Evolutionary conservation across 169 alveolate species (phyloP).

Genomic region (Fabrea salina): DNA sequence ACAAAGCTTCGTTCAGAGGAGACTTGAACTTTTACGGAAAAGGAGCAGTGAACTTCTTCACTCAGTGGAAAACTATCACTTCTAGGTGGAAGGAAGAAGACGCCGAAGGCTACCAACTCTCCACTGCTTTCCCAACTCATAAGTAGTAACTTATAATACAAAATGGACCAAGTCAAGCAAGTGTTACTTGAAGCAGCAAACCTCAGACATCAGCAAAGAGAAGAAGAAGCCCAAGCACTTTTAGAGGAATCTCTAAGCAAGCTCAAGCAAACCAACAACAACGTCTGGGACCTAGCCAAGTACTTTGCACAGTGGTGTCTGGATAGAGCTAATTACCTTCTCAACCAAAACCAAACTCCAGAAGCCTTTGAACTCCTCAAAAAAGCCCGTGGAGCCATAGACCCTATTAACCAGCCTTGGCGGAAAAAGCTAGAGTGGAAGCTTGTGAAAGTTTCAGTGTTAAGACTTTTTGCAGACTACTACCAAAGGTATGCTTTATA

Average conservation of each 20-base stretch:
- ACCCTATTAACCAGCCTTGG: not conserved
- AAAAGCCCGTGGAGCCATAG: not conserved
- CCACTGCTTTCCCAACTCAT: slow-evolving; percentile 7
- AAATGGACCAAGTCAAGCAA: slow-evolving; percentile 7
- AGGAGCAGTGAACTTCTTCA: slow-evolving; percentile 68
- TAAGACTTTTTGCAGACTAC: not conserved
- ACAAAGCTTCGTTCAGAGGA: slow-evolving; percentile 76
- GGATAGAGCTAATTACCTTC: not conserved
- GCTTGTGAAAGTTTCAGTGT: not conserved
- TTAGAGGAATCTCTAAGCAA: not conserved
- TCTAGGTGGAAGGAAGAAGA: slow-evolving; percentile 71
- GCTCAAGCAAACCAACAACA: not conserved
- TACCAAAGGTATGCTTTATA: slow-evolving; percentile 9
- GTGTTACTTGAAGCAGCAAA: not conserved
- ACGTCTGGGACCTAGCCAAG: slow-evolving; percentile 9
- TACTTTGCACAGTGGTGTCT: not conserved
- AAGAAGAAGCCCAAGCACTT: not conserved
- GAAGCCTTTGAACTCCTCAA: not conserved
- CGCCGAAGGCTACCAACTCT: not conserved
- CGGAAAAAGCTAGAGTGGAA: not conserved
- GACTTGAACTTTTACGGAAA: slow-evolving; percentile 85
- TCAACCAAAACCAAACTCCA: not conserved
- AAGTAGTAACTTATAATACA: no score
- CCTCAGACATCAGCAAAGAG: not conserved
- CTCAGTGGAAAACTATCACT: slow-evolving; percentile 84